phyloP scores from a whole-genome alignment of 176 grass and related monocot genomes.

The Puccinellia tenuiflora region DNA sequence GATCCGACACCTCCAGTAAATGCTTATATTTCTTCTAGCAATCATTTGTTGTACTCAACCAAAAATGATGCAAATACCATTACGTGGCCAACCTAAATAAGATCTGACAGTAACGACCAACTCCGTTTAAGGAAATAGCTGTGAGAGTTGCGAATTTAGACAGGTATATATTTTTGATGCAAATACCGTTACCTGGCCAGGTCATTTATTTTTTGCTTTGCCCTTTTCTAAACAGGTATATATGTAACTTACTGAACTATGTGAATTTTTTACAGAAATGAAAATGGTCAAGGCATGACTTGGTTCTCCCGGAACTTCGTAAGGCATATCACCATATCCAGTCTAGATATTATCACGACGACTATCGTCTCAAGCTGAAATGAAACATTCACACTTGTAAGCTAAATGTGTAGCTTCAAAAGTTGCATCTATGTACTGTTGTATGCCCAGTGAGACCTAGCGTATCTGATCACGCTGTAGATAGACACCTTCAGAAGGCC shows the following conservation, averaged over 20 bases:
- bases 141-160: too few species aligned
- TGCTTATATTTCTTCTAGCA: neutral
- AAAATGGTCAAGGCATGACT: neutral
- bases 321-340: neutral
- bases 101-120: neutral
- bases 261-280: constrained; percentile 30
- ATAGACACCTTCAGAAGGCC: constrained; percentile 20
- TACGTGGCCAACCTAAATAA: neutral
- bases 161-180: too few species aligned
- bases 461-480: constrained; percentile 28
- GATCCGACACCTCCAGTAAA: neutral
- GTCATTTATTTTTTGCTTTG: neutral
- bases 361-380: neutral
- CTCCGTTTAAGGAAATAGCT: neutral
- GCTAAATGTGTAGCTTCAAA: neutral
- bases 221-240: neutral
- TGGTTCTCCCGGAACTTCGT: neutral
- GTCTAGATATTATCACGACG: neutral
- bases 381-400: neutral
- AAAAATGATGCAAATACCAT: neutral
- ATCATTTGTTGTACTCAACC: neutral
- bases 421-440: neutral
- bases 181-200: too few species aligned
- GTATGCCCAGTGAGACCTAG: neutral
- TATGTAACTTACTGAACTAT: neutral